phyloP scores from a whole-genome alignment of 768 basidiomycete species.

The Dacryopinax spathularia region DNA sequence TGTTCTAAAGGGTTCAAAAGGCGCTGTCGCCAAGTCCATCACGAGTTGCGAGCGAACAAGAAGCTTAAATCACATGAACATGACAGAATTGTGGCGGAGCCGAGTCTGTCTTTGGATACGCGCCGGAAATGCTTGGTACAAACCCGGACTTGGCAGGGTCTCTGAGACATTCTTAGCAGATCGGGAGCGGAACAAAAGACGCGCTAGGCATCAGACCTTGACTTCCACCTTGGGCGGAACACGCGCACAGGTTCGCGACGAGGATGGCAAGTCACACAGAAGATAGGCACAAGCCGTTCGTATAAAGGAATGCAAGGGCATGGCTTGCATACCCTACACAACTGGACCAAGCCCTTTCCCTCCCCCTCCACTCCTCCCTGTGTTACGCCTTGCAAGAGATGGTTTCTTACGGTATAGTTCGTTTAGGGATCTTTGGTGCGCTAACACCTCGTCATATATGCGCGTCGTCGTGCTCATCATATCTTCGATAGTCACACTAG shows the following conservation, averaged over 20 bases:
- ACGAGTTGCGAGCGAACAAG: not conserved
- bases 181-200: not conserved
- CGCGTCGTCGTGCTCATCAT: not conserved
- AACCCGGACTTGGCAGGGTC: not conserved
- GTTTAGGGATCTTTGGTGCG: not conserved
- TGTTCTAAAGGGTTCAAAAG: not conserved
- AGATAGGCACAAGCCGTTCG: no score
- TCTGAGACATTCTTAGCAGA: not conserved
- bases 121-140: not conserved
- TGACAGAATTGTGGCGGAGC: not conserved
- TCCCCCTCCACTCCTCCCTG: not conserved
- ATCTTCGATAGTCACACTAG: not conserved
- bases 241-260: not conserved
- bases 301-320: not conserved
- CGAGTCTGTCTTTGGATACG: not conserved
- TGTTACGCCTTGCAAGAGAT: not conserved
- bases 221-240: not conserved
- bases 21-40: not conserved
- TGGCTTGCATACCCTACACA: no score
- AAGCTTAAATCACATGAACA: not conserved
- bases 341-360: not conserved
- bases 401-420: not conserved
- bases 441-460: no score
- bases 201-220: not conserved
- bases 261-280: no score